Evolutionary conservation across 75 land plant species (phyloP).

Genomic region (Adiantum capillusveneris): DNA sequence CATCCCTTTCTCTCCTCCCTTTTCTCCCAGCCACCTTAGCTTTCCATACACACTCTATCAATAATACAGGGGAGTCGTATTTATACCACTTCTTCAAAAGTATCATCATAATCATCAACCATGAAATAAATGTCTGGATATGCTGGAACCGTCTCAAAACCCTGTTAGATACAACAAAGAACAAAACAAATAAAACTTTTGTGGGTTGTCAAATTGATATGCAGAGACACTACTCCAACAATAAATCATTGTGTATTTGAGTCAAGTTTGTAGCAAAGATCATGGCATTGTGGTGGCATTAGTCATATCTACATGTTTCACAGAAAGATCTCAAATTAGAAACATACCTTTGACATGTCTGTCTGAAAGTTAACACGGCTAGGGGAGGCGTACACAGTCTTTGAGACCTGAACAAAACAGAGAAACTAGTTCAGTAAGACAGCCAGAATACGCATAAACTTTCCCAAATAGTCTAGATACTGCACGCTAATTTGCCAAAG

Average conservation of each 20-base stretch:
- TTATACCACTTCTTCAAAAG: conserved; percentile 90
- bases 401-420: conserved; percentile 55
- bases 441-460: too few relatives aligned
- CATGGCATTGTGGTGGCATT: too few relatives aligned
- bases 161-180: conserved; percentile 47
- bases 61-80: too few relatives aligned
- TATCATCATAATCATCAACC: conserved; percentile 91
- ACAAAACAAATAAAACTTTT: not conserved
- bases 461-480: too few relatives aligned
- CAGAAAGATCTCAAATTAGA: too few relatives aligned
- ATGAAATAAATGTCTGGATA: conserved; percentile 96
- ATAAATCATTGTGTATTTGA: not conserved
- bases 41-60: too few relatives aligned
- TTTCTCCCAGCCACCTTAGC: too few relatives aligned
- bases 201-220: not conserved
- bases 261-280: too few relatives aligned
- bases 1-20: too few relatives aligned
- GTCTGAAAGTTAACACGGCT: conserved; percentile 84
- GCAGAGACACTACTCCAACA: not conserved
- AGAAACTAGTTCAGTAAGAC: too few relatives aligned
- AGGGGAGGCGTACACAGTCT: conserved; percentile 95
- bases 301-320: too few relatives aligned
- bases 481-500: too few relatives aligned
- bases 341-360: conserved; percentile 63
- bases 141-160: conserved; percentile 80